Conservation (phyloP, 148 eudicot species). For the Arbutus unedo region DNA sequence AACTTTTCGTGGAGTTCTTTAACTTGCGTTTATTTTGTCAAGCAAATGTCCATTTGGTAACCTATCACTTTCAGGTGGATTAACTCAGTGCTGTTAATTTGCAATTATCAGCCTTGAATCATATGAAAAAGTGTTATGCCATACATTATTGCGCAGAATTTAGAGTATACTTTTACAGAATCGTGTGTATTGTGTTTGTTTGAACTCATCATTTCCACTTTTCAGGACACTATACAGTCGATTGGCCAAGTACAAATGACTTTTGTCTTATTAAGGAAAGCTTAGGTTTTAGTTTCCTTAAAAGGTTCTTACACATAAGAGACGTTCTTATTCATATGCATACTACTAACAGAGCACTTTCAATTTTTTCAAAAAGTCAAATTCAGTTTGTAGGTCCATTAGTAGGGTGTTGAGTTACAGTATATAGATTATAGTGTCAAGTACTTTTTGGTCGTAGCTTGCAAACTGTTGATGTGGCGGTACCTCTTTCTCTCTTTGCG, state of each 20-base stretch:
- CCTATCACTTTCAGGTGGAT: neutral
- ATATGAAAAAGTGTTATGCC: neutral
- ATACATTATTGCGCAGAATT: neutral
- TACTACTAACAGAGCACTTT: neutral
- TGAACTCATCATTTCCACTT: neutral
- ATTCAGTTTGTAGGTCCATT: neutral
- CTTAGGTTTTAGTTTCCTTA: neutral
- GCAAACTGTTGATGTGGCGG: neutral
- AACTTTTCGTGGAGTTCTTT: neutral
- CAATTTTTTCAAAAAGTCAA: neutral
- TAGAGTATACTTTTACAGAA: neutral
- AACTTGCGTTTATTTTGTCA: neutral
- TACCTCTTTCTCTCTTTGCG: neutral
- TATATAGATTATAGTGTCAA: neutral
- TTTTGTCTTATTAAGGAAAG: neutral
- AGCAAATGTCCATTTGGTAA: neutral
- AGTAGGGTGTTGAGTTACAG: neutral
- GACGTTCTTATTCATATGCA: neutral
- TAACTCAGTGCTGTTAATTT: neutral
- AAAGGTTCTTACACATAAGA: neutral
- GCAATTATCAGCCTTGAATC: neutral
- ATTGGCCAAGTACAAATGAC: neutral
- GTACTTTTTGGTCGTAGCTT: conserved; percentile 9
- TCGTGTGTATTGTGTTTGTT: too few relatives aligned
- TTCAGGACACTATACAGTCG: neutral